Evolutionary conservation across 805 yeast genomes (phyloP).

Genomic region (Candida tammaniensis): DNA sequence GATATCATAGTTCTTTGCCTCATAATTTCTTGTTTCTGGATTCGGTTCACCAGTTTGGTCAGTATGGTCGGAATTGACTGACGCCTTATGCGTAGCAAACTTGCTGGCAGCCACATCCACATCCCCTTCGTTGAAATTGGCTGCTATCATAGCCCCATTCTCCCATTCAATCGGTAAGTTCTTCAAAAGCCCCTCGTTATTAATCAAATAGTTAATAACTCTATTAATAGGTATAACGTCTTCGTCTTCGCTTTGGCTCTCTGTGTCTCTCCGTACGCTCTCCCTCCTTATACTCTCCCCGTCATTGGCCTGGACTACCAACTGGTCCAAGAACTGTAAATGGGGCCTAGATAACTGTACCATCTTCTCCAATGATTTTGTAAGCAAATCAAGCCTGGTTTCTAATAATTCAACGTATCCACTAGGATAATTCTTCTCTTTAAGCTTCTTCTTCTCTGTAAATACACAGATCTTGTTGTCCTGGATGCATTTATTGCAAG

Average conservation of each 20-base stretch:
- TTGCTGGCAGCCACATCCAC: conserved; percentile 23
- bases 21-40: neutral
- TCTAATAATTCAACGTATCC: conserved; percentile 66
- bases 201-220: conserved; percentile 42
- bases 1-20: neutral
- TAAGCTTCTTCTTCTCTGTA: conserved; percentile 51
- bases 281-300: neutral
- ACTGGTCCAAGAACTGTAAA: conserved; percentile 17
- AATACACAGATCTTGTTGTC: conserved; percentile 61
- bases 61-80: neutral
- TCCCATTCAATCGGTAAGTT: conserved; percentile 46
- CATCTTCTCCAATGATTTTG: conserved; percentile 47
- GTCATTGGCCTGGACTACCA: conserved; percentile 5
- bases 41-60: conserved; percentile 1
- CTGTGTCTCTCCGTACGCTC: neutral
- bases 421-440: conserved; percentile 54
- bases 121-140: conserved; percentile 27
- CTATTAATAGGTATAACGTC: conserved; percentile 43
- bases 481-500: conserved; percentile 52
- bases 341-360: conserved; percentile 28
- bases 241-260: conserved; percentile 10
- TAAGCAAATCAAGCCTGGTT: conserved; percentile 51
- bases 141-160: conserved; percentile 41
- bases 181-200: conserved; percentile 36
- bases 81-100: conserved; percentile 31